Evolutionary conservation across 345 rosid genomes (phyloP).

Genomic region (Eucalyptus grandis): DNA sequence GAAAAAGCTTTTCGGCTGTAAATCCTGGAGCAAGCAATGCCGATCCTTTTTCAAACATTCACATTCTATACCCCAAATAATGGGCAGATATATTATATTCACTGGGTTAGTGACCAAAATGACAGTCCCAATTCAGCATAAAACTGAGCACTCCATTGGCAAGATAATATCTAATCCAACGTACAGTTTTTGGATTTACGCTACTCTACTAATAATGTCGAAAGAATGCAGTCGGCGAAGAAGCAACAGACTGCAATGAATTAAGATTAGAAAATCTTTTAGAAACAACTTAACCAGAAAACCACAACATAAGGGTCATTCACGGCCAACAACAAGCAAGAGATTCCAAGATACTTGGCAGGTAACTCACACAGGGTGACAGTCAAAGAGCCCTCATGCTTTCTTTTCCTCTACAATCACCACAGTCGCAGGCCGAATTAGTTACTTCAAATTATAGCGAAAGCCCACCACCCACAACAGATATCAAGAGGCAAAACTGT

Average conservation of each 20-base stretch:
- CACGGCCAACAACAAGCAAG: background rate
- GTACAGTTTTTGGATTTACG: too few species aligned
- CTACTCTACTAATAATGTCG: too few species aligned
- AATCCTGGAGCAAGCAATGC: background rate
- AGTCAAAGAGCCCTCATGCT: constrained; percentile 48
- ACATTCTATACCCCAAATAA: background rate
- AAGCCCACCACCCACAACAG: background rate
- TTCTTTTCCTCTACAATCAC: constrained; percentile 58
- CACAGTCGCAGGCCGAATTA: background rate
- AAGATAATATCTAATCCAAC: too few species aligned
- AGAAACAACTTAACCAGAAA: background rate
- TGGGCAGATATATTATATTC: background rate
- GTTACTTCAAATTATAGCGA: background rate
- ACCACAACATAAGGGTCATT: background rate
- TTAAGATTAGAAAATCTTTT: too few species aligned
- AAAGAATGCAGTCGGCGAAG: too few species aligned
- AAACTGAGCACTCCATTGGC: too few species aligned
- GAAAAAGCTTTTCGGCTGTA: background rate
- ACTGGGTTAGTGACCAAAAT: too few species aligned
- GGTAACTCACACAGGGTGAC: constrained; percentile 79
- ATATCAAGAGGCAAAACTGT: background rate
- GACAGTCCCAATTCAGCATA: too few species aligned
- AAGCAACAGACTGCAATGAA: too few species aligned
- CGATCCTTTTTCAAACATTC: background rate
- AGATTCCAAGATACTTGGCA: background rate